A percentile compares a stretch with the other conserved stretches of the same genome.
phyloP scores from a whole-genome alignment of 352 stramenopile genomes.

The Phytophthora citrophthora region DNA sequence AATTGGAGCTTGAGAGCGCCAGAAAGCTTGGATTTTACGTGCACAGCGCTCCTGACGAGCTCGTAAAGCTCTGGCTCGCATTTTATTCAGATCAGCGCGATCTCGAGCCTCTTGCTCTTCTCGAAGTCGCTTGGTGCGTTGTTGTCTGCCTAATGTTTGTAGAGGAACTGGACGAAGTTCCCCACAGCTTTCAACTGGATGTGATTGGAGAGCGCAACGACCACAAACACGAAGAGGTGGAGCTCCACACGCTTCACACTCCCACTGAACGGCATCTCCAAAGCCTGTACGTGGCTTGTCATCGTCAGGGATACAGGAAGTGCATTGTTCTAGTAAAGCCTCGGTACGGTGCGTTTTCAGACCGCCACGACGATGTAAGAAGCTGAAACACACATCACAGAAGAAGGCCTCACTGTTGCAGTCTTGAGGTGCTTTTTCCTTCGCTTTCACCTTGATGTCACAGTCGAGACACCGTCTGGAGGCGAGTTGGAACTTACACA shows the following conservation, averaged over 20 bases:
- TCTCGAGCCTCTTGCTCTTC: slow-evolving; percentile 53
- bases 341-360: slow-evolving; percentile 49
- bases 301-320: slow-evolving; percentile 32
- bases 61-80: slow-evolving; percentile 26
- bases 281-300: slow-evolving; percentile 3
- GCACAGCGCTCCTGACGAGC: slow-evolving; percentile 39
- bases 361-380: slow-evolving; percentile 51
- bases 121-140: slow-evolving; percentile 37
- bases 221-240: slow-evolving; percentile 47
- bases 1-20: slow-evolving; percentile 43
- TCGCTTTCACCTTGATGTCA: slow-evolving; percentile 10
- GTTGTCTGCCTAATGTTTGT: slow-evolving; percentile 49
- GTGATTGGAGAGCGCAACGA: slow-evolving; percentile 40
- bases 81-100: slow-evolving; percentile 53
- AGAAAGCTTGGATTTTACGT: slow-evolving; percentile 63
- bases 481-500: slow-evolving; percentile 73
- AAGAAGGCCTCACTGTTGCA: slow-evolving; percentile 43
- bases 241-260: slow-evolving; percentile 40
- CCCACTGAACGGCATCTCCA: slow-evolving; percentile 52
- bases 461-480: slow-evolving; percentile 59
- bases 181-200: slow-evolving; percentile 57
- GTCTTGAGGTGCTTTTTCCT: neutral
- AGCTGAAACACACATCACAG: slow-evolving; percentile 75
- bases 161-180: slow-evolving; percentile 39
- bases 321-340: slow-evolving; percentile 56